Evolutionary conservation across 2,329 filamentous ascomycete species (phyloP).

Genomic region (Cercospora zeina): DNA sequence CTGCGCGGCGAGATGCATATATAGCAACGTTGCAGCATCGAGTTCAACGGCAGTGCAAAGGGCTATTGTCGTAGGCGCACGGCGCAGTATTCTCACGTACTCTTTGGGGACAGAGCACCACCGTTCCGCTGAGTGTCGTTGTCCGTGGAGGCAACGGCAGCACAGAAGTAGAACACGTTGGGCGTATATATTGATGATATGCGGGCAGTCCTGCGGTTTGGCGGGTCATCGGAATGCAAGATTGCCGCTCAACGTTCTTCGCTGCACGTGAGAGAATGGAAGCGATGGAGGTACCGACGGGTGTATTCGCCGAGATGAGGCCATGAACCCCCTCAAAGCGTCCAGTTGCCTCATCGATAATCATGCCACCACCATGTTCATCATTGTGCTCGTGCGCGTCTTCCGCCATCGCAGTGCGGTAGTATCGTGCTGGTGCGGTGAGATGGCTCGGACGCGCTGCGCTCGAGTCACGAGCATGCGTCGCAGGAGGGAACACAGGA

Average conservation of each 20-base stretch:
- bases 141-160: neutral
- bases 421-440: neutral
- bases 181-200: neutral
- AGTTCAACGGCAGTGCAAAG: neutral
- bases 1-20: neutral
- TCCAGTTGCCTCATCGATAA: neutral
- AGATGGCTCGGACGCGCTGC: neutral
- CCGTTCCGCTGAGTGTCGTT: neutral
- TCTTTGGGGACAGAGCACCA: neutral
- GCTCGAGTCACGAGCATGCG: neutral
- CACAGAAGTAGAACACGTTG: neutral
- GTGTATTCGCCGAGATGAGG: conserved; percentile 3
- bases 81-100: neutral
- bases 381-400: neutral
- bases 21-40: neutral
- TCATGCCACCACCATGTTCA: neutral
- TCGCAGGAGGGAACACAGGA: neutral
- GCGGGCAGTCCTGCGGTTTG: neutral
- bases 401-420: neutral
- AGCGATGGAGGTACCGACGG: neutral
- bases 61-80: neutral
- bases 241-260: neutral
- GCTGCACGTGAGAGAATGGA: conserved; percentile 1
- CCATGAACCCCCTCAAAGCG: neutral
- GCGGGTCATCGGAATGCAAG: neutral